Percentiles rank a stretch among this genome's conserved stretches.
These are phyloP conservation scores for Berberis vulgaris DNA, from an alignment of 164 flowering plant genomes.

Conservation along the genomic window DNA sequence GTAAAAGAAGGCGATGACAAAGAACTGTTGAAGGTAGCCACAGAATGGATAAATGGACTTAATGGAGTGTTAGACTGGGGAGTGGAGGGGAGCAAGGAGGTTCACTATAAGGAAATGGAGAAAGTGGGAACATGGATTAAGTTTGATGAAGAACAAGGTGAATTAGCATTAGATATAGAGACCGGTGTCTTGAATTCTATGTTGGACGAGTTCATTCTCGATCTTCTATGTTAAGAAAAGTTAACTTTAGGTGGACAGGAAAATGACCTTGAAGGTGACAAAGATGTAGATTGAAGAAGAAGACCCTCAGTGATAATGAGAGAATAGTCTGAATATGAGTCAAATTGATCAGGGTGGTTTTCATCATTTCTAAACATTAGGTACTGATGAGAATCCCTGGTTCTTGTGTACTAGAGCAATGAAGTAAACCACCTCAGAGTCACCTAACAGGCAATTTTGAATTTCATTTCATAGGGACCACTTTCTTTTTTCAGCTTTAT, in stretches of 20 bases:
- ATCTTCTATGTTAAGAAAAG: constrained; percentile 15
- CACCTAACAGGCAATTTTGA: constrained; percentile 2
- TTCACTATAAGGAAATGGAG: constrained; percentile 44
- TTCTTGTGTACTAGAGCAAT: too few species aligned
- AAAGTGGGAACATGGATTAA: constrained; percentile 31
- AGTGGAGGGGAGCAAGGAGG: constrained; percentile 25
- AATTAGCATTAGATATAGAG: constrained; percentile 39
- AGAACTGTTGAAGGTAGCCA: constrained; percentile 27
- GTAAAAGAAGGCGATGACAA: constrained; percentile 7
- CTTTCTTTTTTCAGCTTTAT: too few species aligned
- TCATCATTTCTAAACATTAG: too few species aligned
- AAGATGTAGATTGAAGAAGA: not conserved
- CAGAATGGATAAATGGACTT: constrained; percentile 41
- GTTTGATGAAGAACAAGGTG: constrained; percentile 29
- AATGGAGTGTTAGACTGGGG: constrained; percentile 28
- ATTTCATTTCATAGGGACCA: not conserved
- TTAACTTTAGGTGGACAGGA: not conserved
- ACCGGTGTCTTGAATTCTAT: constrained; percentile 23
- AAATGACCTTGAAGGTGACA: not conserved
- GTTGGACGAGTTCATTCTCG: constrained; percentile 44
- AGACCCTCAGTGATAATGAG: too few species aligned
- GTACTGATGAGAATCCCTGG: too few species aligned
- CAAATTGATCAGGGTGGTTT: too few species aligned
- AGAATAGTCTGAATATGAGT: too few species aligned
- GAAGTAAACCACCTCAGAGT: not conserved